A percentile compares a stretch with the other conserved stretches of the same genome.
phyloP scores from a whole-genome alignment of 2,329 filamentous ascomycete genomes.

The Chaetomium strumarium region DNA sequence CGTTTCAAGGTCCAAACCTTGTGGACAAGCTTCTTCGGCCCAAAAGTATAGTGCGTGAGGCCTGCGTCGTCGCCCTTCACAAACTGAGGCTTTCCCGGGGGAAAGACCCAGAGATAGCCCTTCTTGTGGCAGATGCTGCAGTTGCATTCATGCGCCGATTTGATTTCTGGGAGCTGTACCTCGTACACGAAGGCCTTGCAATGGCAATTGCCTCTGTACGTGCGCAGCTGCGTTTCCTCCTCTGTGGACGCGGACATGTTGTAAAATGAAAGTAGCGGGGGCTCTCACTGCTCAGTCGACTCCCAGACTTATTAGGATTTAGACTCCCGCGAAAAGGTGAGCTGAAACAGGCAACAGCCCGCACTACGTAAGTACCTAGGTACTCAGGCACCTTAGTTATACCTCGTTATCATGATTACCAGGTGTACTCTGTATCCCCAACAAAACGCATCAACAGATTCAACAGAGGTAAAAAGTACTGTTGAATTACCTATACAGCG shows the following conservation, averaged over 20 bases:
- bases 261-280: too few relatives aligned
- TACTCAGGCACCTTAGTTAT: too few relatives aligned
- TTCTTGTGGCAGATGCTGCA: constrained; percentile 59
- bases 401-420: too few relatives aligned
- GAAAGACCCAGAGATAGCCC: constrained; percentile 37
- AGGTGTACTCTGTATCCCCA: too few relatives aligned
- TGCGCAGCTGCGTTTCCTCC: neutral
- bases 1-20: constrained; percentile 30
- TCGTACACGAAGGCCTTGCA: constrained; percentile 50
- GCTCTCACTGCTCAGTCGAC: too few relatives aligned
- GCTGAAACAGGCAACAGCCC: too few relatives aligned
- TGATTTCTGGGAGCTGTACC: constrained; percentile 49
- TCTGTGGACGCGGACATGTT: neutral
- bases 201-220: constrained; percentile 52
- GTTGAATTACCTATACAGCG: too few relatives aligned
- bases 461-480: too few relatives aligned
- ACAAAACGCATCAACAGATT: too few relatives aligned
- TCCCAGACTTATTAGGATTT: too few relatives aligned
- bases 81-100: constrained; percentile 32
- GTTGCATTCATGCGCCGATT: constrained; percentile 52
- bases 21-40: constrained; percentile 28
- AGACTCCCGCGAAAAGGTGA: too few relatives aligned
- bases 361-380: too few relatives aligned
- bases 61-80: constrained; percentile 39
- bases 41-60: constrained; percentile 42